phyloP scores from a whole-genome alignment of 2,329 filamentous ascomycete genomes.

The Penicillium sp. region DNA sequence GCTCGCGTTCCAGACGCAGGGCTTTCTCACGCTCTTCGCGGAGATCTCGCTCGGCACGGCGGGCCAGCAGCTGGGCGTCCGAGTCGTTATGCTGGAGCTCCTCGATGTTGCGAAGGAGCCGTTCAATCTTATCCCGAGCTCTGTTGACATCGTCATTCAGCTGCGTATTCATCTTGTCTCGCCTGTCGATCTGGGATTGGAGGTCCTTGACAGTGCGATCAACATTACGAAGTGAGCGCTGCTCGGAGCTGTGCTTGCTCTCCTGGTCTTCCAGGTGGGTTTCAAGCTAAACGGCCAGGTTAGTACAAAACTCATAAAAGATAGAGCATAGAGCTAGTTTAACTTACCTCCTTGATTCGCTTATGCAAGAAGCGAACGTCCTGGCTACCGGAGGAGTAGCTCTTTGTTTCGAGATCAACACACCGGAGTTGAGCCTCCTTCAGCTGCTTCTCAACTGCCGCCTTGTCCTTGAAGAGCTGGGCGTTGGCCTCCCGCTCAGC shows the following conservation, averaged over 20 bases:
- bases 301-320: slow-evolving; percentile 14
- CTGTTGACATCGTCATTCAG: slow-evolving; percentile 80
- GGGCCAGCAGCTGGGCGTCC: slow-evolving; percentile 72
- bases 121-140: slow-evolving; percentile 85
- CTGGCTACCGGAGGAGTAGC: slow-evolving; percentile 89
- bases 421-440: slow-evolving; percentile 88
- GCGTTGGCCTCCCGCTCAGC: slow-evolving; percentile 79
- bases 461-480: slow-evolving; percentile 85
- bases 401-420: slow-evolving; percentile 94
- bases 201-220: slow-evolving; percentile 93
- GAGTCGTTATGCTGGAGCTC: slow-evolving; percentile 89
- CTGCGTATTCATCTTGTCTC: slow-evolving; percentile 80
- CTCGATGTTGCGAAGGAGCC: slow-evolving; percentile 85
- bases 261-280: slow-evolving; percentile 81
- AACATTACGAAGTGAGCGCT: slow-evolving; percentile 84
- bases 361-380: slow-evolving; percentile 94
- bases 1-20: slow-evolving; percentile 77
- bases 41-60: slow-evolving; percentile 84
- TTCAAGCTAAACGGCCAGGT: slow-evolving; percentile 64
- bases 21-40: slow-evolving; percentile 83
- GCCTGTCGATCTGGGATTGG: slow-evolving; percentile 85
- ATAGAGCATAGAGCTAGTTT: slow-evolving; percentile 7
- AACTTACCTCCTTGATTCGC: slow-evolving; percentile 84
- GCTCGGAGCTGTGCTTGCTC: slow-evolving; percentile 72
- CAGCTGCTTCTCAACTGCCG: slow-evolving; percentile 78